These are phyloP conservation scores for Botryotinia calthae DNA, from an alignment of 2,329 filamentous ascomycete species.

Conservation along the genomic window DNA sequence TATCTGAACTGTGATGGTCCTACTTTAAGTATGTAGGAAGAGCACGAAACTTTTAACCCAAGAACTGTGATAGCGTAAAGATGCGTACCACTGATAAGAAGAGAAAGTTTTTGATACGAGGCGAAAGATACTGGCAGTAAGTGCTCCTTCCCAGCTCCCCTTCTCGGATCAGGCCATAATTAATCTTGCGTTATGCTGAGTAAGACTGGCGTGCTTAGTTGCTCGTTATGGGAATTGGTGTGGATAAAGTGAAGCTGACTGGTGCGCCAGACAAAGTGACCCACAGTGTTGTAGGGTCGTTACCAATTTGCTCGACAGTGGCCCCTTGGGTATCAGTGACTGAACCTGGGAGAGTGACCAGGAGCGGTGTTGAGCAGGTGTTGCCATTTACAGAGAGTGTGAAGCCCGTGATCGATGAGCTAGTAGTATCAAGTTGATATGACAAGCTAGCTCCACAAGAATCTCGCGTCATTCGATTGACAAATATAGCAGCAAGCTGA, in stretches of 20 bases:
- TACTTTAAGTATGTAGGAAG: constrained; percentile 11
- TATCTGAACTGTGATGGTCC: constrained; percentile 6
- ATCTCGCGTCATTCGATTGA: constrained; percentile 44
- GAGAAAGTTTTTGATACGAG: background rate
- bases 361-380: constrained; percentile 30
- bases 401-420: constrained; percentile 29
- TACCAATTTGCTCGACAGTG: constrained; percentile 49
- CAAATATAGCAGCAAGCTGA: constrained; percentile 40
- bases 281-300: constrained; percentile 52
- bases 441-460: constrained; percentile 27
- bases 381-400: constrained; percentile 44
- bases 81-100: constrained; percentile 12
- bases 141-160: background rate
- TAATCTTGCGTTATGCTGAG: background rate
- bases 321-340: constrained; percentile 28
- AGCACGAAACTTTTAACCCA: background rate
- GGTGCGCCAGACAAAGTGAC: constrained; percentile 46
- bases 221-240: constrained; percentile 17
- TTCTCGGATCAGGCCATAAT: background rate
- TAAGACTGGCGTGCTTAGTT: background rate
- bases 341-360: constrained; percentile 40
- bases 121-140: background rate
- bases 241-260: constrained; percentile 42
- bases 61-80: background rate
- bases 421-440: constrained; percentile 23